Evolutionary conservation across 306 rosid species (phyloP).

Genomic region (Malus asiatica): DNA sequence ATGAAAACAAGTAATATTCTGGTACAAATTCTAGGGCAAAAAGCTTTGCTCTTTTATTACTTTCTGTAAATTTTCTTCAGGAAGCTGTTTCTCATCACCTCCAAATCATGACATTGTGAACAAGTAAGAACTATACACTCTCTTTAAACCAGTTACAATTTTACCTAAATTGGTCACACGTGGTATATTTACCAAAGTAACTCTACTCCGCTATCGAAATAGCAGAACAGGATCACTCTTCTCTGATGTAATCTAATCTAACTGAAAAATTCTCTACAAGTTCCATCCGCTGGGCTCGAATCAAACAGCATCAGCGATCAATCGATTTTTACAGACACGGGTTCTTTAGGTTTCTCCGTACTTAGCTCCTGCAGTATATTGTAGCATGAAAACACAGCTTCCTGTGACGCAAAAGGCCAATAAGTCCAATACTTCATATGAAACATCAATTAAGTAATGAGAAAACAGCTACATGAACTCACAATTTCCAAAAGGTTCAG

Average conservation of each 20-base stretch:
- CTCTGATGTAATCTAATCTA: not conserved
- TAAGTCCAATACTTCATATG: not conserved
- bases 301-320: not conserved
- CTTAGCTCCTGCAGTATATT: constrained; percentile 32
- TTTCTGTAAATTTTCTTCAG: too few relatives aligned
- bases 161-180: constrained; percentile 3
- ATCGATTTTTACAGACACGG: not conserved
- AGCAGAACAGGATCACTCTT: not conserved
- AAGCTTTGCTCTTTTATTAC: too few relatives aligned
- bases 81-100: too few relatives aligned
- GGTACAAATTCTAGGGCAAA: too few relatives aligned
- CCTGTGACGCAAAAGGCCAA: constrained; percentile 25
- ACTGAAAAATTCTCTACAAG: too few relatives aligned
- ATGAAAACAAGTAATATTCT: too few relatives aligned
- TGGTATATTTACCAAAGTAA: constrained; percentile 5
- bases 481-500: constrained; percentile 12
- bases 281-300: not conserved
- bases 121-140: constrained; percentile 8
- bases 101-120: too few relatives aligned
- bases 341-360: too few relatives aligned
- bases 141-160: constrained; percentile 16
- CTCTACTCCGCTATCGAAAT: too few relatives aligned
- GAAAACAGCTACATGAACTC: not conserved
- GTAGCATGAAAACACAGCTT: constrained; percentile 44
- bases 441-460: not conserved